Evolutionary conservation across 83 land plant species (phyloP).

Genomic region (Picea abies): DNA sequence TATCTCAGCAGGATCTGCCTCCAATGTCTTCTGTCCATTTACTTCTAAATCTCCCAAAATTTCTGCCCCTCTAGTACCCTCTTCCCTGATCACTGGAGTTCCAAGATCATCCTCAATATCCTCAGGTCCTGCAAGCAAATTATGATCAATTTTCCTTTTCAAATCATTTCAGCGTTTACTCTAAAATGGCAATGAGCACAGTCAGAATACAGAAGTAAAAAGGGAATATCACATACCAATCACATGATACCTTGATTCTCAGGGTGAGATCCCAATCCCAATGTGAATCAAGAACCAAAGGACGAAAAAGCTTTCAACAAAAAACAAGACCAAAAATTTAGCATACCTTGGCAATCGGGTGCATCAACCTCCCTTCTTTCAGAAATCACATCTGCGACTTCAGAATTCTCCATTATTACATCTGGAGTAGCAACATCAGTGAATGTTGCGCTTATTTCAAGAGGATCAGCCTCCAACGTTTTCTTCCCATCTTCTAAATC

Average conservation of each 20-base stretch:
- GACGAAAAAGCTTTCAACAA: background rate
- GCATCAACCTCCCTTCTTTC: background rate
- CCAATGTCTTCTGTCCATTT: background rate
- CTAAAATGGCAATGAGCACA: background rate
- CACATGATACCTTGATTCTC: background rate
- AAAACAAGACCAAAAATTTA: background rate
- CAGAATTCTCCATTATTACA: background rate
- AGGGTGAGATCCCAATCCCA: background rate
- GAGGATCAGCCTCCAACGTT: background rate
- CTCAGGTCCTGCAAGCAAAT: conserved; percentile 1
- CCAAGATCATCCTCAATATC: background rate
- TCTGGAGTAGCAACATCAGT: background rate
- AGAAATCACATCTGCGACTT: background rate
- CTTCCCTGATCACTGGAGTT: background rate
- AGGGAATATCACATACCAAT: background rate
- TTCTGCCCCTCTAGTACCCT: background rate
- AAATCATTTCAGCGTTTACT: background rate
- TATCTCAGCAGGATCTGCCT: background rate
- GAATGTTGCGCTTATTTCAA: background rate
- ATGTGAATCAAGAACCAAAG: background rate
- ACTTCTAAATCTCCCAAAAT: background rate
- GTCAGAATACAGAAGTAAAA: background rate
- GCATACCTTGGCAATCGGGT: background rate
- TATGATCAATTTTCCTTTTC: background rate
- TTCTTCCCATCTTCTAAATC: background rate